phyloP scores from a whole-genome alignment of 1,284 basidiomycete genomes.

The Vanrija pseudolonga region DNA sequence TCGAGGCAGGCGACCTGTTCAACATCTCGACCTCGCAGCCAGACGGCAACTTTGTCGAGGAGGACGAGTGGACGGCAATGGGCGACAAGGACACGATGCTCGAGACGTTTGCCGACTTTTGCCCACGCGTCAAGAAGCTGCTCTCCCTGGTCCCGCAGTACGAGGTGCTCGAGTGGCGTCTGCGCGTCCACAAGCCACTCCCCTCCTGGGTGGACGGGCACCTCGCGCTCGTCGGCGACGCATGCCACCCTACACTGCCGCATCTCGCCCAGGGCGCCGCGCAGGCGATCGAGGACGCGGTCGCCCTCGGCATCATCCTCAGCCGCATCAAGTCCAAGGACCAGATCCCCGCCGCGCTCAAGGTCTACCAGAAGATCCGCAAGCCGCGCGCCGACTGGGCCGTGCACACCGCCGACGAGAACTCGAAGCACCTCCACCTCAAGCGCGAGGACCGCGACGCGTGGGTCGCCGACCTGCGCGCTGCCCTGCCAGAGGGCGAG shows the following conservation, averaged over 20 bases:
- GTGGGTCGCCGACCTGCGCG: constrained; percentile 21
- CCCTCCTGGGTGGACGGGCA: constrained; percentile 40
- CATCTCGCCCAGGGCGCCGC: constrained; percentile 46
- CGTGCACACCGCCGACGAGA: constrained; percentile 39
- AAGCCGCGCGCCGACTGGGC: constrained; percentile 47
- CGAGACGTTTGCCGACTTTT: constrained; percentile 38
- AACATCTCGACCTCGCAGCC: constrained; percentile 48
- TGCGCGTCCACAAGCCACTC: constrained; percentile 42
- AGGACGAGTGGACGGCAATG: constrained; percentile 41
- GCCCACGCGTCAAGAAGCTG: constrained; percentile 40
- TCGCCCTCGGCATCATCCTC: constrained; percentile 39
- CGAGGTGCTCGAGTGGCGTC: constrained; percentile 46
- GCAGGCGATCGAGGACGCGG: constrained; percentile 47
- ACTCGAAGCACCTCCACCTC: constrained; percentile 41
- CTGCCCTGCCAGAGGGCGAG: constrained; percentile 20
- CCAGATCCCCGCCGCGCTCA: constrained; percentile 39
- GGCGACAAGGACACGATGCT: constrained; percentile 43
- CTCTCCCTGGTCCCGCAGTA: constrained; percentile 38
- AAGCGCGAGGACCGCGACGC: constrained; percentile 26
- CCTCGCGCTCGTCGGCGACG: constrained; percentile 32
- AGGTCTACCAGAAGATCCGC: constrained; percentile 42
- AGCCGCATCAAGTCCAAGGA: constrained; percentile 35
- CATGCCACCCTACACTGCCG: constrained; percentile 41
- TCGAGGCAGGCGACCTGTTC: constrained; percentile 37
- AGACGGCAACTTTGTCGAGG: constrained; percentile 37